Evolutionary conservation across 2,329 filamentous ascomycete species (phyloP).

Genomic region (Aspergillus sojae): DNA sequence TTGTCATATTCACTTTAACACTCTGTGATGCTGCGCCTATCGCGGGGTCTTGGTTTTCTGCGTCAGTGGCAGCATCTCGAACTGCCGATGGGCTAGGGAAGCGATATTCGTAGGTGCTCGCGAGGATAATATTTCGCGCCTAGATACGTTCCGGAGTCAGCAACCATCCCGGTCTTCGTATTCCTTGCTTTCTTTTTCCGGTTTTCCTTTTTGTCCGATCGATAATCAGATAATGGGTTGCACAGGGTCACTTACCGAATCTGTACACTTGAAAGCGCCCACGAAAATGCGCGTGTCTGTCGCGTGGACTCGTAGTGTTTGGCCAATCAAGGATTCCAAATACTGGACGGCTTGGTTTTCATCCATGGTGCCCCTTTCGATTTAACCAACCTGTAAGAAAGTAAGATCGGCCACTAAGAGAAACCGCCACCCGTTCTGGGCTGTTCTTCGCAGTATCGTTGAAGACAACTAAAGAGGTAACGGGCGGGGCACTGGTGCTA

Average conservation of each 20-base stretch:
- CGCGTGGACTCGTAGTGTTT: constrained; percentile 76
- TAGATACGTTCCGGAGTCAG: constrained; percentile 41
- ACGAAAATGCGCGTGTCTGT: constrained; percentile 87
- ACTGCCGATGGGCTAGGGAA: constrained; percentile 62
- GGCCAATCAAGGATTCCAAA: constrained; percentile 68
- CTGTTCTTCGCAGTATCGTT: constrained; percentile 8
- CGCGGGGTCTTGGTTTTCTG: constrained; percentile 26
- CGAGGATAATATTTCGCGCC: constrained; percentile 87
- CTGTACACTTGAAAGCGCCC: constrained; percentile 91
- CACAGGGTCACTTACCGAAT: constrained; percentile 64
- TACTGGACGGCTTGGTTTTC: constrained; percentile 40
- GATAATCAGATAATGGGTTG: constrained; percentile 12
- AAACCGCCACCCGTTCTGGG: constrained; percentile 10
- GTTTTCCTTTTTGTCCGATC: background rate
- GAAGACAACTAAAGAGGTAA: background rate
- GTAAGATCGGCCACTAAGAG: constrained; percentile 12
- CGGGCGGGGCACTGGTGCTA: background rate
- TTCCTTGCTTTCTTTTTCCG: constrained; percentile 10
- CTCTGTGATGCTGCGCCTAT: constrained; percentile 25
- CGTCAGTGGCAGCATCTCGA: constrained; percentile 43
- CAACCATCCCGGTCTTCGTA: constrained; percentile 5
- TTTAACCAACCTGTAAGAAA: background rate
- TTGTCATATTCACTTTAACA: constrained; percentile 72
- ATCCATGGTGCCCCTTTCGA: constrained; percentile 30
- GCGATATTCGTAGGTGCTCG: constrained; percentile 86